Conservation (phyloP, 75 land plant species). For the Picea glauca region DNA sequence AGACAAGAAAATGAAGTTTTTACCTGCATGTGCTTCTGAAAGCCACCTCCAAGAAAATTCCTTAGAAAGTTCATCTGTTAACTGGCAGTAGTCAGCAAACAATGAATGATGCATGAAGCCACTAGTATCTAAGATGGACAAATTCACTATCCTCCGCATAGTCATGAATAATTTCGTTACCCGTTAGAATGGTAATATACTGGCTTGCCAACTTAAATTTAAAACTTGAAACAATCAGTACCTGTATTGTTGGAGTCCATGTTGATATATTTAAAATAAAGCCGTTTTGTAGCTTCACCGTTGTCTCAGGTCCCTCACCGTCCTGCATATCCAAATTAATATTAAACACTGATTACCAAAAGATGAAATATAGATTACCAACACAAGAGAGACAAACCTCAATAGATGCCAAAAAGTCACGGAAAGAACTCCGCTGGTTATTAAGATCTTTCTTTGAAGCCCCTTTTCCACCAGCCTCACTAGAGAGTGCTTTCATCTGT, state of each 20-base stretch:
- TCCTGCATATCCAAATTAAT: conserved; percentile 16
- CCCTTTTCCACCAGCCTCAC: conserved; percentile 87
- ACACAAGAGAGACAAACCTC: conserved; percentile 41
- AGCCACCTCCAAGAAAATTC: conserved; percentile 79
- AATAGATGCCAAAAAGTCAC: conserved; percentile 59
- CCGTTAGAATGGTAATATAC: not conserved
- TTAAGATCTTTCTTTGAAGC: conserved; percentile 70
- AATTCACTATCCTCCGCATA: not conserved
- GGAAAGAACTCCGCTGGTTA: conserved; percentile 59
- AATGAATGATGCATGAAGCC: not conserved
- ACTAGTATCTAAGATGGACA: not conserved
- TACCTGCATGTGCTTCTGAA: conserved; percentile 90
- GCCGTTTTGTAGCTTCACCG: conserved; percentile 37
- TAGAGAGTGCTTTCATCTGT: conserved; percentile 59
- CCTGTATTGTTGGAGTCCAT: conserved; percentile 56
- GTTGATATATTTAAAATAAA: conserved; percentile 28
- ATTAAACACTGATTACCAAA: not conserved
- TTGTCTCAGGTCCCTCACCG: conserved; percentile 34
- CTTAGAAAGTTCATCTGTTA: conserved; percentile 70
- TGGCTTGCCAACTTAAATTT: not conserved
- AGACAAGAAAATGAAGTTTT: conserved; percentile 2
- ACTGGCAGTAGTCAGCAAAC: not conserved
- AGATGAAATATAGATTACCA: not conserved
- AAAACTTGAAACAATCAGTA: conserved; percentile 4
- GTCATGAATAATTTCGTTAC: not conserved